phyloP scores from a whole-genome alignment of 192 early-diverging fungal species.

The Irineochytrium annulatum region DNA sequence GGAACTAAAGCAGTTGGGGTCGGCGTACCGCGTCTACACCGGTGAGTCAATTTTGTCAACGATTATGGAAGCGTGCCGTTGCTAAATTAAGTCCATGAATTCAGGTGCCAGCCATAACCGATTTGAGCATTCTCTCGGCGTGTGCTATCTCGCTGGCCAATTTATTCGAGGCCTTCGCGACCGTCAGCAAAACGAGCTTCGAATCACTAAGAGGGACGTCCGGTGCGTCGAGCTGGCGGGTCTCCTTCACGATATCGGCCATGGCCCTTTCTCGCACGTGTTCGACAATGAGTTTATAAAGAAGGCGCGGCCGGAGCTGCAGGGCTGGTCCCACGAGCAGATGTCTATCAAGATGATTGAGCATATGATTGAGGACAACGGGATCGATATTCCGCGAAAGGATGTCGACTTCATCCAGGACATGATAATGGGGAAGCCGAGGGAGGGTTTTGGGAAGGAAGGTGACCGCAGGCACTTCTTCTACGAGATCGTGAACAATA shows the following conservation, averaged over 20 bases:
- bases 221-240: conserved; percentile 87
- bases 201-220: conserved; percentile 72
- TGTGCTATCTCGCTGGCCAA: conserved; percentile 72
- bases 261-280: conserved; percentile 93
- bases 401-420: conserved; percentile 45
- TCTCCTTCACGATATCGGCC: conserved; percentile 88
- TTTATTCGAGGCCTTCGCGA: conserved; percentile 65
- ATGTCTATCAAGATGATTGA: conserved; percentile 85
- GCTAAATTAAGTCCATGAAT: conserved; percentile 3
- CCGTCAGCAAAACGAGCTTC: conserved; percentile 76
- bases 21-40: conserved; percentile 86
- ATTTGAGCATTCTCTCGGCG: conserved; percentile 93
- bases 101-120: conserved; percentile 88
- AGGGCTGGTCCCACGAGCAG: conserved; percentile 48
- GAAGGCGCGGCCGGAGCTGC: conserved; percentile 26
- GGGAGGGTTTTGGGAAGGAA: conserved; percentile 9
- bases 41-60: conserved; percentile 15
- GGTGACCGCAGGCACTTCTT: conserved; percentile 57
- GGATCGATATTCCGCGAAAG: conserved; percentile 38
- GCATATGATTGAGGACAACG: conserved; percentile 67
- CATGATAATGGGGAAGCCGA: conserved; percentile 40
- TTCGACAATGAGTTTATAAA: conserved; percentile 92
- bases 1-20: conserved; percentile 86
- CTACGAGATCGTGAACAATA: conserved; percentile 97
- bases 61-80: conserved; percentile 5